Conservation (phyloP, 164 flowering plant genomes). For the Sextonia rubra region DNA sequence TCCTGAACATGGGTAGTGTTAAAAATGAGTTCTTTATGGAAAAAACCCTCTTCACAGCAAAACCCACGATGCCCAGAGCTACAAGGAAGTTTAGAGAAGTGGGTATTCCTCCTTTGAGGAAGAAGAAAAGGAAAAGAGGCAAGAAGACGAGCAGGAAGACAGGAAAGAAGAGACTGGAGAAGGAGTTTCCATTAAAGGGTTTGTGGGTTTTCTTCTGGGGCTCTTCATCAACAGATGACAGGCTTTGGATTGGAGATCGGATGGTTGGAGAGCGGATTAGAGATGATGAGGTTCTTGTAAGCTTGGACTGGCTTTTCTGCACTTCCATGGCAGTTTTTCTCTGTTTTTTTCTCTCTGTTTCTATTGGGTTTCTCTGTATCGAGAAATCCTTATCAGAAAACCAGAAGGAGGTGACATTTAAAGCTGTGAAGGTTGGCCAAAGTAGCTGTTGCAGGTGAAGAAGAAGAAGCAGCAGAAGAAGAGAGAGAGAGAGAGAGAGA, state of each 20-base stretch:
- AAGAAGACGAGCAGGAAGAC: constrained; percentile 2
- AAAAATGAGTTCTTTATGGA: constrained; percentile 23
- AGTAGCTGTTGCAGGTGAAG: not conserved
- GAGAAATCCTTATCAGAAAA: constrained; percentile 30
- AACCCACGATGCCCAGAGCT: constrained; percentile 44
- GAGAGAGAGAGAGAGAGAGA: not conserved
- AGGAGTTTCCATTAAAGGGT: constrained; percentile 9
- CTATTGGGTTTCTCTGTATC: constrained; percentile 24
- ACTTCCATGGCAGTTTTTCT: constrained; percentile 43
- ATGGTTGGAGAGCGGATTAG: constrained; percentile 78
- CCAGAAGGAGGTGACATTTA: constrained; percentile 17
- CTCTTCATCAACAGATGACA: constrained; percentile 49
- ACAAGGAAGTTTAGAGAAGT: constrained; percentile 62
- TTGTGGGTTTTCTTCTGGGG: constrained; percentile 27
- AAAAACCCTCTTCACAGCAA: constrained; percentile 30
- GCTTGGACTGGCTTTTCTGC: constrained; percentile 50
- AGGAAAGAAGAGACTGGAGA: not conserved
- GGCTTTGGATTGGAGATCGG: constrained; percentile 71
- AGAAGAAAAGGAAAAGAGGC: constrained; percentile 29
- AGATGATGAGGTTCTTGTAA: constrained; percentile 70
- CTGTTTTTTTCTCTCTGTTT: not conserved
- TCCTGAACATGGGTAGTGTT: constrained; percentile 10
- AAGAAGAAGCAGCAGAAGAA: not conserved
- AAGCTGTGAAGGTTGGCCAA: constrained; percentile 7
- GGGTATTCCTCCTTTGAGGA: constrained; percentile 38